Base-by-base conservation (phyloP, 345 rosid genomes). In the Gossypium australe region DNA sequence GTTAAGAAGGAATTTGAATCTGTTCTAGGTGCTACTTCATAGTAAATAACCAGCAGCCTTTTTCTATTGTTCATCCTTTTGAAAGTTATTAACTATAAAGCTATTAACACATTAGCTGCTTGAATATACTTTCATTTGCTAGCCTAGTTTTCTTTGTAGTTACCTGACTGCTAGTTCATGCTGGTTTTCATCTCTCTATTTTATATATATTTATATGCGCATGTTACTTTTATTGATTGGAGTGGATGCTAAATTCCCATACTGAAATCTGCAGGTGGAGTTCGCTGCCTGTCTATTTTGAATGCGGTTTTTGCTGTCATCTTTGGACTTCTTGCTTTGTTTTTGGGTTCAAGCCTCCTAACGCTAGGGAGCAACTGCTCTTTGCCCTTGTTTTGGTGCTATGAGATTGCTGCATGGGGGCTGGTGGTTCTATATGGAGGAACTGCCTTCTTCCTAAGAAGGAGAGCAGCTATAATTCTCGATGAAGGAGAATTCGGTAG, bases 301-400 rank as follows among this genome's bases (percentile, higher is more conserved):
- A 94, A 92, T 61, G 62, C 67, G 9, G 86, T 87, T 59, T 92
- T 94, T 72, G 97, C 98, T 5, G 43, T 87, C 74, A 81, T 89
- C 79, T 94, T 87, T 45, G 87, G 96, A 62, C 89, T 94, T 71
- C 93, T 94, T 13, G 98, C 98, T 2, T 70, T 92, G 56, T 87
- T 92, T 76, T 93, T 92, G 53, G 98, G 98, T 71, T 88, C 98
- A 73, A 94, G 93, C 86, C 96, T 94, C 79, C 84, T 94, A 61
- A 87, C 95, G n/a, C 71, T 91, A 55, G 98, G 97, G 65, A 94
- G 97, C 81, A 91, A 90, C 82, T 94, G 98, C 73, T 91, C 97
- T 3, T 62, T 85, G 74, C 93, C 98, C 63, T 80, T 94, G 80
- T 94, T 92, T 84, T 94, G 98, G 98, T 94, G 97, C 88, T 91